Percentiles rank a stretch among this genome's conserved stretches.
Evolutionary conservation across 371 early-diverging fungal genomes (phyloP).

Genomic region (Mortierella sp.): DNA sequence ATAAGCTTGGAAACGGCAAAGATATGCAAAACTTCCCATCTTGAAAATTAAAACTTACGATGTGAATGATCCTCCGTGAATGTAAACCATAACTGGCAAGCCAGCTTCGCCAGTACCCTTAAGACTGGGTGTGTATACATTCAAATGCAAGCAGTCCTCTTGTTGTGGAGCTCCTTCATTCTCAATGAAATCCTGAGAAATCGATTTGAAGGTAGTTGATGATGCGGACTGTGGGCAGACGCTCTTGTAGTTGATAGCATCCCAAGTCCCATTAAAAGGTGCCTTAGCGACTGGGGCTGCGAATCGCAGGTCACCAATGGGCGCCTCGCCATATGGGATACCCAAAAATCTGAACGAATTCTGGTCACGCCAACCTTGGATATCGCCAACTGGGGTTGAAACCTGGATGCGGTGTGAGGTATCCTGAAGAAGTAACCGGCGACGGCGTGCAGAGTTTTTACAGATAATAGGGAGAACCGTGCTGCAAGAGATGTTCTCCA

Average conservation of each 20-base stretch:
- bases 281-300: conserved; percentile 36
- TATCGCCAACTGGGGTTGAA: conserved; percentile 24
- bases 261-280: conserved; percentile 19
- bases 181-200: conserved; percentile 14
- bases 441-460: conserved; percentile 18
- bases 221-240: conserved; percentile 32
- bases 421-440: conserved; percentile 28
- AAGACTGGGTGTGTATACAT: conserved; percentile 36
- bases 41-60: not conserved
- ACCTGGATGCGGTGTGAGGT: conserved; percentile 30
- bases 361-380: conserved; percentile 32
- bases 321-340: conserved; percentile 37
- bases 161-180: conserved; percentile 14
- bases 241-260: conserved; percentile 10
- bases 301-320: conserved; percentile 27
- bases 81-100: conserved; percentile 33
- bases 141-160: conserved; percentile 38
- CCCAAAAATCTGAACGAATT: conserved; percentile 38
- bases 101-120: conserved; percentile 6
- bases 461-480: conserved; percentile 22
- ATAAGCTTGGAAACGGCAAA: not conserved
- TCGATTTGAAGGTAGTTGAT: conserved; percentile 9
- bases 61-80: conserved; percentile 38
- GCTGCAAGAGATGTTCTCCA: conserved; percentile 15
- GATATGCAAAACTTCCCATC: not conserved